Percentiles rank a stretch among this genome's conserved stretches.
phyloP scores from a whole-genome alignment of 345 rosid species.

The Eucalyptus grandis region DNA sequence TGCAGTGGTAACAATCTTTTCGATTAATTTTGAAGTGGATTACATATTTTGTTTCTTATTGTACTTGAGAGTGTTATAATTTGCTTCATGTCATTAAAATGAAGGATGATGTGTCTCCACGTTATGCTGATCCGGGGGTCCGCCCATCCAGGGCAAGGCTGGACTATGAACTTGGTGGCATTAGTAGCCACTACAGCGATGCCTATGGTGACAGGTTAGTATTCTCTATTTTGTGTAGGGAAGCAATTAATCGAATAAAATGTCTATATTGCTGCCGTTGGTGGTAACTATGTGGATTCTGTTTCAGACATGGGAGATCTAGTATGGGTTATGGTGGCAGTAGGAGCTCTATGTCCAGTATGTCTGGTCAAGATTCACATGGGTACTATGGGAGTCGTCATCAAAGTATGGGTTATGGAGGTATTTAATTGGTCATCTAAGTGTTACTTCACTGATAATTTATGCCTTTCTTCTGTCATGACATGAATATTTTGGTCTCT shows the following conservation, averaged over 20 bases:
- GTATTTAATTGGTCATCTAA: conserved; percentile 6
- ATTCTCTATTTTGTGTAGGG: not conserved
- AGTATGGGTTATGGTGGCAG: conserved; percentile 70
- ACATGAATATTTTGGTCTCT: not conserved
- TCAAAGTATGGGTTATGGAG: conserved; percentile 75
- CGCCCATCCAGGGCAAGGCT: conserved; percentile 88
- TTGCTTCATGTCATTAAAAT: not conserved
- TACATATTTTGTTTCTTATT: not conserved
- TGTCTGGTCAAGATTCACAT: conserved; percentile 50
- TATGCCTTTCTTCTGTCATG: not conserved
- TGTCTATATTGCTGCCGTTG: not conserved
- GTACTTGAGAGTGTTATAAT: not conserved
- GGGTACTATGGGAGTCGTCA: conserved; percentile 68
- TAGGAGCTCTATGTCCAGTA: conserved; percentile 59
- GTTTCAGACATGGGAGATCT: conserved; percentile 70
- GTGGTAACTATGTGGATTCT: not conserved
- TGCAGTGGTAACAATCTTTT: conserved; percentile 38
- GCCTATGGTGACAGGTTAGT: conserved; percentile 76
- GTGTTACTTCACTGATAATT: not conserved
- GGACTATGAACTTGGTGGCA: conserved; percentile 61
- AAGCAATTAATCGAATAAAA: not conserved
- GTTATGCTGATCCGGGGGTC: conserved; percentile 54
- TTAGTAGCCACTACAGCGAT: conserved; percentile 69
- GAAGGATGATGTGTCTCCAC: conserved; percentile 84
- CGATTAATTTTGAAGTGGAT: not conserved